Conservation (phyloP, 805 yeast genomes). For the Yamadazyma tumulicola region DNA sequence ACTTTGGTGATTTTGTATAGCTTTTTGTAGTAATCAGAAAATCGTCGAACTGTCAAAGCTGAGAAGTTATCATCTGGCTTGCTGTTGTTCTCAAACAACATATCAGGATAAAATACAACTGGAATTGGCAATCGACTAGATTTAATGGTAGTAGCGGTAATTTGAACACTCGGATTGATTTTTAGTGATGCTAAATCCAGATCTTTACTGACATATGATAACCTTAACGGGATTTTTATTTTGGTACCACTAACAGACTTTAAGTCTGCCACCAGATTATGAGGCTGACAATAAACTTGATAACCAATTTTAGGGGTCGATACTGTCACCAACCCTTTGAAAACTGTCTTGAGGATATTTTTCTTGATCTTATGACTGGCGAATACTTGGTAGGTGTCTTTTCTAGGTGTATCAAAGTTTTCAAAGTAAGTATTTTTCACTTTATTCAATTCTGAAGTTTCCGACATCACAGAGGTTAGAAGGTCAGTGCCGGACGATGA, state of each 20-base stretch:
- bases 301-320: conserved; percentile 30
- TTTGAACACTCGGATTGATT: conserved; percentile 25
- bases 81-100: conserved; percentile 29
- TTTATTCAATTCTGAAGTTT: conserved; percentile 25
- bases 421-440: conserved; percentile 26
- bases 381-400: conserved; percentile 25
- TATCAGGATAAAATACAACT: conserved; percentile 31
- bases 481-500: conserved; percentile 8
- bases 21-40: conserved; percentile 29
- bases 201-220: conserved; percentile 23
- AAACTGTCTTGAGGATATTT: conserved; percentile 27
- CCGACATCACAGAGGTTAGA: conserved; percentile 10
- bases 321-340: conserved; percentile 29
- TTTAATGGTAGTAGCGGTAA: conserved; percentile 28
- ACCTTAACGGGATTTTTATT: conserved; percentile 7
- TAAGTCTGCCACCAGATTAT: conserved; percentile 5
- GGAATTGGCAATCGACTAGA: conserved; percentile 33
- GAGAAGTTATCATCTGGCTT: conserved; percentile 28
- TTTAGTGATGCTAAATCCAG: conserved; percentile 19
- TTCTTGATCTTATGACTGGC: conserved; percentile 27
- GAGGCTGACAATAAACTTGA: conserved; percentile 11
- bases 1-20: conserved; percentile 22
- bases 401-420: conserved; percentile 12
- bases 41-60: conserved; percentile 25
- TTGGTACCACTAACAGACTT: conserved; percentile 1